phyloP scores from a whole-genome alignment of 805 yeast species.

The Komagataella mondaviorum region DNA sequence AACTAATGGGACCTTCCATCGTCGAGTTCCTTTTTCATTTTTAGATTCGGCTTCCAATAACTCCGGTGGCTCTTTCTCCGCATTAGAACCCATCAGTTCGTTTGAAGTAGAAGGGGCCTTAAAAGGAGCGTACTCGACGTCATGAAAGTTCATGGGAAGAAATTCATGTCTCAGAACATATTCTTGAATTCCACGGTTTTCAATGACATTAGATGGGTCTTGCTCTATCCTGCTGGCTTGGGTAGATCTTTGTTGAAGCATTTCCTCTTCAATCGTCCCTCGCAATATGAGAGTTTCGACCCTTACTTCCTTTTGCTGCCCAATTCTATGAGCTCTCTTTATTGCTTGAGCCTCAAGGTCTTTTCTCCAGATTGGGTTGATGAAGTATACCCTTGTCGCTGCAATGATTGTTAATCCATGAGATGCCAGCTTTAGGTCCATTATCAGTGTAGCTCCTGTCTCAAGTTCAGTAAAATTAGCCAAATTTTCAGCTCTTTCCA shows the following conservation, averaged over 20 bases:
- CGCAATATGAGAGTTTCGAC: constrained; percentile 57
- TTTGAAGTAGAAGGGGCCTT: constrained; percentile 11
- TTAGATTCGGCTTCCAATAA: neutral
- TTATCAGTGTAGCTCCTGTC: constrained; percentile 41
- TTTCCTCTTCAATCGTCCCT: constrained; percentile 57
- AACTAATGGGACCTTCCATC: constrained; percentile 9
- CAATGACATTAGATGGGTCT: constrained; percentile 28
- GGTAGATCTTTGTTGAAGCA: constrained; percentile 26
- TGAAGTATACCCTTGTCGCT: constrained; percentile 56
- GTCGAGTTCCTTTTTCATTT: constrained; percentile 7
- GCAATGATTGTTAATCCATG: constrained; percentile 58
- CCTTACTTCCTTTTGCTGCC: constrained; percentile 46
- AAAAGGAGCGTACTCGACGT: constrained; percentile 23
- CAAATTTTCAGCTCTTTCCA: constrained; percentile 37
- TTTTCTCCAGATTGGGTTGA: constrained; percentile 62
- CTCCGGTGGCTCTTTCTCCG: neutral
- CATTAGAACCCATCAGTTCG: neutral
- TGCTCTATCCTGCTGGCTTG: constrained; percentile 2
- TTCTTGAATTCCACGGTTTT: constrained; percentile 45
- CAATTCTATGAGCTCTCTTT: constrained; percentile 67
- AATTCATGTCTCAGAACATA: constrained; percentile 38
- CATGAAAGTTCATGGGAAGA: constrained; percentile 15
- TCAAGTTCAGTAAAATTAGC: constrained; percentile 31
- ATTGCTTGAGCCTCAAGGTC: constrained; percentile 66
- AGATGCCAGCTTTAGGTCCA: constrained; percentile 57